Base-by-base conservation (phyloP, 805 yeast species). In the Kodamaea fukazawae region DNA sequence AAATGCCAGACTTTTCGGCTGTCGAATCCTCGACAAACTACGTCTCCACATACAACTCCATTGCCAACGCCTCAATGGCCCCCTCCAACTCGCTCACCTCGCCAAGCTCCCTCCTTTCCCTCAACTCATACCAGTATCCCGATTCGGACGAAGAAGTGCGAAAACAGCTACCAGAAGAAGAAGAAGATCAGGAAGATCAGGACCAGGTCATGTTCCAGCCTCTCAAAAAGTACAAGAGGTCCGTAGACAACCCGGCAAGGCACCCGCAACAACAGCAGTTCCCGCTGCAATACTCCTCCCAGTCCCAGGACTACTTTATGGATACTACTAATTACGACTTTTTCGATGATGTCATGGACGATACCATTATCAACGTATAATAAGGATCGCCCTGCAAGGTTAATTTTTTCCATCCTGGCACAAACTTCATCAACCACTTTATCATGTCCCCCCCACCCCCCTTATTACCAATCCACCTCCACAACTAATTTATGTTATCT, bases 391-490 rank as follows among this genome's bases (percentile, higher is more conserved):
- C n/a, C n/a, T n/a, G n/a, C n/a, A n/a, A n/a, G n/a, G n/a, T n/a
- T n/a, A n/a, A n/a, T n/a, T n/a, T n/a, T n/a, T 7, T 59, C 49
- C 18, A 54, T 34, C 28, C 61, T 67, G n/a, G n/a, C n/a, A 22
- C 71, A 70, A 6, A 70, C 64, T 23, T 63, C 67, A 40, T 52
- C 63, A 25, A 78, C 67, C 32, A 78, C 63, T 57, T 73, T 74
- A 42, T 66, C 61, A 32, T 76, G 78, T 34, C 80, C 62, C 50
- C 75, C 79, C 83, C 83, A 78, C 8, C n/a, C n/a, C n/a, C n/a
- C n/a, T n/a, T n/a, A n/a, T n/a, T n/a, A n/a, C n/a, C n/a, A n/a
- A n/a, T n/a, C n/a, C n/a, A n/a, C n/a, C n/a, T n/a, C n/a, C n/a
- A n/a, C 23, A 20, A 20, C 8, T 20, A 20, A 20, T 20, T n/a